Base-by-base conservation (phyloP, 2,329 filamentous ascomycete genomes). In the Colletotrichum echinochloae region DNA sequence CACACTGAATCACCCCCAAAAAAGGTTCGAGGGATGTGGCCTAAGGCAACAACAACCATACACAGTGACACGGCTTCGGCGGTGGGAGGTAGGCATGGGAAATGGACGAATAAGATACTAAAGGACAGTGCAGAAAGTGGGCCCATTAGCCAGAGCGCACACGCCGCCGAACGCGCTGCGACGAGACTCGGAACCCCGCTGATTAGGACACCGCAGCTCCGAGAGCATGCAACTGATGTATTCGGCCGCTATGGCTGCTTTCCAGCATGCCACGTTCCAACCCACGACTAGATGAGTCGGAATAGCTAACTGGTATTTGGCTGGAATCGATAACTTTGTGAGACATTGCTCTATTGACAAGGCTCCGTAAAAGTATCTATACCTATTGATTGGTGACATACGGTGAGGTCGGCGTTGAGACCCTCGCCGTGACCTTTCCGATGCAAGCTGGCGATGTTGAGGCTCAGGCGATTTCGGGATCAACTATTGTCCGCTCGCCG, bases 1-100 rank as follows among this genome's bases (percentile, higher is more conserved):
- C 64, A 57, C 64, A 71, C 59, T 71, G 68, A 71, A 71, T 68
- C 68, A 60, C 68, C 68, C 67, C 64, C 57, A 46, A 61, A 48
- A 48, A 67, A 62, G 51, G 35, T 59, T 68, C 52, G 52, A 37
- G 37, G 39, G 23, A 41, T 39, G 26, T 63, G 44, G 68, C 68
- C 68, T 71, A 41, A 71, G 68, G 68, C 68, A 71, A 28, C 11
- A 18, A 39, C 46, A 49, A 26, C 35, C 44, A 48, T 49, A 23
- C 35, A 33, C 16, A 23, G 12, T 4, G 26, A 23, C 11, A 5
- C 44, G 37, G n/a, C 35, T n/a, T 33, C 18, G 30, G 51, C 20
- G n/a, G 46, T 41, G 20, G 46, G 18, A 41, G 41, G 4, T 44
- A 51, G 20, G n/a, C 54, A 18, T 20, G 62, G 62, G 44, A 41